A percentile compares a stretch with the other conserved stretches of the same genome.
Evolutionary conservation across 2,329 filamentous ascomycete species (phyloP).

Genomic region (Stagonosporopsis rhizophila): DNA sequence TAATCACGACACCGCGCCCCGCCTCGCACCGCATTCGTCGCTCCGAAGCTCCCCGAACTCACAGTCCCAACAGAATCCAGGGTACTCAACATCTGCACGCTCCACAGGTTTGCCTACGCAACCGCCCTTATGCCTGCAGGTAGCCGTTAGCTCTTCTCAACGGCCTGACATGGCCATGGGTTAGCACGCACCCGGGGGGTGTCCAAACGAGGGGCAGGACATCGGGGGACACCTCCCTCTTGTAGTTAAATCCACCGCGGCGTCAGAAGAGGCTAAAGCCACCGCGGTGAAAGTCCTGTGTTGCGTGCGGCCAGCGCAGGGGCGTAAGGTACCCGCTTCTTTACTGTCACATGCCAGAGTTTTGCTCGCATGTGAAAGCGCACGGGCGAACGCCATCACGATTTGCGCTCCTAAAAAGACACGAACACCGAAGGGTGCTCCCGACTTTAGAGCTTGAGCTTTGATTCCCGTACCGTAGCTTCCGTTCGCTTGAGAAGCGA

Average conservation of each 20-base stretch:
- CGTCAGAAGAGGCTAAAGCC: conserved; percentile 15
- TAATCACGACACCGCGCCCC: conserved; percentile 1
- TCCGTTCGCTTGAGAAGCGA: conserved; percentile 22
- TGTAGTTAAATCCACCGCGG: conserved; percentile 21
- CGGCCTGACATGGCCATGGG: conserved; percentile 5
- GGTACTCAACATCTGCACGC: conserved; percentile 15
- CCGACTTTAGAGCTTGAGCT: conserved; percentile 21
- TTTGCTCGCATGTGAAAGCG: conserved; percentile 19
- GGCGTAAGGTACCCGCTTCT: conserved; percentile 15
- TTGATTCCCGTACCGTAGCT: conserved; percentile 22
- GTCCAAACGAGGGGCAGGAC: background rate
- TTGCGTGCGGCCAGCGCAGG: background rate
- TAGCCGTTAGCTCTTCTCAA: conserved; percentile 13
- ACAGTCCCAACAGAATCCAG: conserved; percentile 11
- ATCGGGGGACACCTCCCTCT: conserved; percentile 13
- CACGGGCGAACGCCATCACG: conserved; percentile 17
- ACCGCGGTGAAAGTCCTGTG: conserved; percentile 13
- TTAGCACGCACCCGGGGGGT: background rate
- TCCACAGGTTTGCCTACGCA: conserved; percentile 6
- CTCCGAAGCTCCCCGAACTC: conserved; percentile 6
- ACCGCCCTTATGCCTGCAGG: conserved; percentile 13
- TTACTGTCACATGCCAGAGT: conserved; percentile 16
- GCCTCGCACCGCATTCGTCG: conserved; percentile 1
- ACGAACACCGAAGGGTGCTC: conserved; percentile 15
- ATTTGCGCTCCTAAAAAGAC: conserved; percentile 14